Base-by-base conservation (phyloP, 352 stramenopile genomes). In the Globisporangium nagaii region DNA sequence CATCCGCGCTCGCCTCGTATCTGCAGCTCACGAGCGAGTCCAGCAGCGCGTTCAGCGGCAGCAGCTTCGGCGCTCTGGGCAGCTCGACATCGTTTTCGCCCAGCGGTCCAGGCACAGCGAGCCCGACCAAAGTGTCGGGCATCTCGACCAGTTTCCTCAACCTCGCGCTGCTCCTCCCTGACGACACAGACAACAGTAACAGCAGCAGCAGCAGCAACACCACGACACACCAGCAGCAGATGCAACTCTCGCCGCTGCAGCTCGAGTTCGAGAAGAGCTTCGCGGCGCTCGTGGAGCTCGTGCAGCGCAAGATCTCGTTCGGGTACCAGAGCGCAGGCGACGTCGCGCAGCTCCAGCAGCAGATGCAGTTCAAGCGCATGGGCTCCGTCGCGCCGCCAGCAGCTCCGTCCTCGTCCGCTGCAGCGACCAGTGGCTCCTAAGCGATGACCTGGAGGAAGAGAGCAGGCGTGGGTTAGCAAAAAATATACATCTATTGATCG, bases 191-290 rank as follows among this genome's bases (percentile, higher is more conserved):
- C n/a, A n/a, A n/a, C n/a, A 27, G 40, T 24, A 25, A 19, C 41
- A 45, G 10, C 44, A 39, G 17, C n/a, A 52, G 31, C 45, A 37
- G 43, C 43, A 19, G 13, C 19, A 13, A 11, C 22, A 25, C 4
- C 42, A 48, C 31, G 47, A 54, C 10, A 17, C 30, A n/a, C n/a
- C n/a, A n/a, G n/a, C n/a, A n/a, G n/a, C n/a, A n/a, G n/a, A n/a
- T n/a, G 11, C 34, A 34, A 20, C 47, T 79, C 0, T 87, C 81
- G 30, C 74, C 78, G 17, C 65, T 91, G 19, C 81, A 91, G 50
- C 62, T 66, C 35, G 78, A 89, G 47, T 88, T 92, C 42, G 76
- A 92, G 50, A 72, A 70, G 48, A 79, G 74, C 46, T 92, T 90
- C 48, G 68, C 50, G 13, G 56, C 62, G 7, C 70, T 89, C 5